Evolutionary conservation across 768 basidiomycete species (phyloP).

Genomic region (Termitomyces sp.): DNA sequence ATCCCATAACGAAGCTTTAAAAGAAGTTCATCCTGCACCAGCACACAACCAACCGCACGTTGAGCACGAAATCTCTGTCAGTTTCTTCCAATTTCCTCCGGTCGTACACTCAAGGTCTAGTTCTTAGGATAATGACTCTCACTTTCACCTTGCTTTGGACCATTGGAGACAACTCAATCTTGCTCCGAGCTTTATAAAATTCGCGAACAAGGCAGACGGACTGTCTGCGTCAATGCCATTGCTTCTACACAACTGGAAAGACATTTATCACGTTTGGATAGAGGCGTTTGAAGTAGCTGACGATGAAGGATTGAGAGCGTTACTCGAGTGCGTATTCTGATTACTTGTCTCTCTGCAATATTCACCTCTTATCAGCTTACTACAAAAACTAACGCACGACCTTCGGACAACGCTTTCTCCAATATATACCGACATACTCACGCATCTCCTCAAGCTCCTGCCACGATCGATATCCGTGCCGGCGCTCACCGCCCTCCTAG

Average conservation of each 20-base stretch:
- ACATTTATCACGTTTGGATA: constrained; percentile 65
- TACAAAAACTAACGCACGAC: constrained; percentile 78
- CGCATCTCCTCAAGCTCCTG: constrained; percentile 53
- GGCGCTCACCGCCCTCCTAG: constrained; percentile 59
- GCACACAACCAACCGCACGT: constrained; percentile 52
- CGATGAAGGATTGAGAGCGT: constrained; percentile 66
- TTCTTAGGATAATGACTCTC: constrained; percentile 67
- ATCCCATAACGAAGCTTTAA: constrained; percentile 65
- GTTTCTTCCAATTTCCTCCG: constrained; percentile 20
- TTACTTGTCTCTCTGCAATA: background rate
- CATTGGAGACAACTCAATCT: constrained; percentile 83
- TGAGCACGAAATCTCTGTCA: constrained; percentile 57
- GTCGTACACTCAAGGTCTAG: background rate
- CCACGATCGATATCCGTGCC: constrained; percentile 55
- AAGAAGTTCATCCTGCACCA: constrained; percentile 70
- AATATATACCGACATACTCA: constrained; percentile 52
- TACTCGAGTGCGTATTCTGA: constrained; percentile 70
- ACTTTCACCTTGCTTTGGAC: constrained; percentile 70
- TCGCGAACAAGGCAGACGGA: constrained; percentile 55
- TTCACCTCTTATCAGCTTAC: constrained; percentile 42
- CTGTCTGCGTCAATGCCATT: constrained; percentile 76
- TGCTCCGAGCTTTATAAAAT: constrained; percentile 67
- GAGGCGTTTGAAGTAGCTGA: constrained; percentile 54
- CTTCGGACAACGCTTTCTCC: constrained; percentile 74
- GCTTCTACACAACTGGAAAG: constrained; percentile 75